These are phyloP conservation scores for Penicillium glabrum DNA, from an alignment of 2,329 filamentous ascomycete species.

Conservation along the genomic window DNA sequence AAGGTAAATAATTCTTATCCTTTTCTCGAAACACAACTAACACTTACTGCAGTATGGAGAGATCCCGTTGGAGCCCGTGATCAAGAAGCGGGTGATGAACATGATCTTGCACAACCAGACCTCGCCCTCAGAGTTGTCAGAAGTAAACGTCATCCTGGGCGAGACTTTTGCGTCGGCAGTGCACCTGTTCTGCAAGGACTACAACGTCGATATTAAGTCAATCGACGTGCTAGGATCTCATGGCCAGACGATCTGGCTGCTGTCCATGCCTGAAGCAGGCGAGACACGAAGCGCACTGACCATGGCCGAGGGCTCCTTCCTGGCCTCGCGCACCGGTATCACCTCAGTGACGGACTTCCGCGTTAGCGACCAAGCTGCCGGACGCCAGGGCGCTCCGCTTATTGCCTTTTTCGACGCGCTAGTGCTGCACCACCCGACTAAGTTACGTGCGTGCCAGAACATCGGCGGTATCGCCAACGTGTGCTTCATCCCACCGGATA, in stretches of 20 bases:
- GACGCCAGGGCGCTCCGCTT: conserved; percentile 56
- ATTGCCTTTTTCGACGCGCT: conserved; percentile 60
- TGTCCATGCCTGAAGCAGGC: conserved; percentile 52
- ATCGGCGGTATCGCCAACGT: conserved; percentile 63
- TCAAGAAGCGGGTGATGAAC: conserved; percentile 59
- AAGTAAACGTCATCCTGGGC: conserved; percentile 59
- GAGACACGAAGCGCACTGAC: conserved; percentile 52
- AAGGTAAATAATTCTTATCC: conserved; percentile 17
- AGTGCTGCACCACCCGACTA: conserved; percentile 57
- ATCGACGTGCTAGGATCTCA: conserved; percentile 60
- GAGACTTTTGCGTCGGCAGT: conserved; percentile 57
- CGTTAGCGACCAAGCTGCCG: conserved; percentile 57
- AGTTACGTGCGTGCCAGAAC: conserved; percentile 60
- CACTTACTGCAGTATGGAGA: conserved; percentile 51
- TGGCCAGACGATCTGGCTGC: conserved; percentile 60
- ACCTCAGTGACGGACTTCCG: conserved; percentile 61
- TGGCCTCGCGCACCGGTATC: conserved; percentile 57
- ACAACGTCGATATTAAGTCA: conserved; percentile 44
- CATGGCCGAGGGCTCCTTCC: conserved; percentile 59
- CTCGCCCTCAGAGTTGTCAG: conserved; percentile 54
- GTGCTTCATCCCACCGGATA: conserved; percentile 44
- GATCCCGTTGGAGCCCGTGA: conserved; percentile 51
- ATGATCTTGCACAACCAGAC: conserved; percentile 58
- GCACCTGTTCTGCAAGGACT: conserved; percentile 49
- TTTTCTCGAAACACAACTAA: neutral